These are phyloP conservation scores for Plenodomus lindquistii DNA, from an alignment of 2,329 filamentous ascomycete genomes.

Conservation along the genomic window DNA sequence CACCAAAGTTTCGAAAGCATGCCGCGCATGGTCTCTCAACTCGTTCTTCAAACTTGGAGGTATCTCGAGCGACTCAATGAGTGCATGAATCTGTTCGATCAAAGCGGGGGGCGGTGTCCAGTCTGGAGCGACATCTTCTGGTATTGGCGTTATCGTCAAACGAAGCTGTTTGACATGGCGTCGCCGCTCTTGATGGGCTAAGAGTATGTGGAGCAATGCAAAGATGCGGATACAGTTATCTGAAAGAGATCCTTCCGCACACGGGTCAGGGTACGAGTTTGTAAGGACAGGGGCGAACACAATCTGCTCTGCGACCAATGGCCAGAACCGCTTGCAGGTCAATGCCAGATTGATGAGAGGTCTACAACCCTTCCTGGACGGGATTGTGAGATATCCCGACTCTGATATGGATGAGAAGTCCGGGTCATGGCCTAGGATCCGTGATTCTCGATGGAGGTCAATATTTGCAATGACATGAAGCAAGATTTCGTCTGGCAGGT, in stretches of 20 bases:
- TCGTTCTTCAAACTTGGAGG: constrained; percentile 1
- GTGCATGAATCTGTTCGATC: not conserved
- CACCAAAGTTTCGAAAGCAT: not conserved
- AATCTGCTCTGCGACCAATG: constrained; percentile 9
- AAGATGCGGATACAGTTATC: not conserved
- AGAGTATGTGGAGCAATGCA: constrained; percentile 2
- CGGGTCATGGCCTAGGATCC: constrained; percentile 16
- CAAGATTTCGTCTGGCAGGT: constrained; percentile 17
- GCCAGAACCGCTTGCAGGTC: constrained; percentile 12
- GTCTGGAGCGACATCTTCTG: no score
- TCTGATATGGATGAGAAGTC: constrained; percentile 11
- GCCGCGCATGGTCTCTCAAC: not conserved
- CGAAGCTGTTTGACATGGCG: constrained; percentile 13
- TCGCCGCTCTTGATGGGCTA: constrained; percentile 4
- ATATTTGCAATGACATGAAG: constrained; percentile 12
- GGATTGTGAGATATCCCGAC: constrained; percentile 8
- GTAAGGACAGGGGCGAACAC: constrained; percentile 7
- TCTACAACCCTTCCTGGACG: constrained; percentile 5
- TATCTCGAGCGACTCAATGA: constrained; percentile 3
- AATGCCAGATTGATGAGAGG: constrained; percentile 13
- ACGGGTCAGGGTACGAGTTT: not conserved
- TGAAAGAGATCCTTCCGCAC: not conserved
- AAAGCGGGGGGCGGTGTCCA: no score
- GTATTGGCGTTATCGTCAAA: no score
- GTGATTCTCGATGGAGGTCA: constrained; percentile 6